These are phyloP conservation scores for Gynostemma pentaphyllum DNA, from an alignment of 306 rosid species.

Conservation along the genomic window DNA sequence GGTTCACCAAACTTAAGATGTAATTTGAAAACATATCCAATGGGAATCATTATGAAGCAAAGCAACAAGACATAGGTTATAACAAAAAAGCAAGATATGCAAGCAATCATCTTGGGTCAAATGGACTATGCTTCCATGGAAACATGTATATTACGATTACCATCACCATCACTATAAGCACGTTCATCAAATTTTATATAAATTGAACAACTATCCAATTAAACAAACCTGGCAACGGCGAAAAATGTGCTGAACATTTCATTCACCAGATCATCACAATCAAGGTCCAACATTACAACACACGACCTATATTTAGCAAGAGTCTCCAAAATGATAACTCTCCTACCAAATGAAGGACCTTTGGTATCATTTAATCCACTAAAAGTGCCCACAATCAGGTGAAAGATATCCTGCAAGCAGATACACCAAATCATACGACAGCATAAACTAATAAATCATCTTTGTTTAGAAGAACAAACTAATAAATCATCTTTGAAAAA, in stretches of 20 bases:
- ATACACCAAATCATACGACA: conserved; percentile 22
- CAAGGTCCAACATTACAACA: conserved; percentile 98
- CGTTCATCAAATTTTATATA: conserved; percentile 1
- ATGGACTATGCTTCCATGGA: background rate
- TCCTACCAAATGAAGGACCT: conserved; percentile 92
- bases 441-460: conserved; percentile 10
- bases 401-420: conserved; percentile 73
- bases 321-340: conserved; percentile 96
- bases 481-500: conserved; percentile 10
- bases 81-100: background rate
- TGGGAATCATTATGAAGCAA: background rate
- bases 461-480: no score
- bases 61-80: background rate
- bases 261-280: conserved; percentile 85
- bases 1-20: background rate
- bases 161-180: background rate
- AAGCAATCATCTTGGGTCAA: background rate
- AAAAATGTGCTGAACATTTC: conserved; percentile 88
- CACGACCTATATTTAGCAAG: conserved; percentile 96
- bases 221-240: conserved; percentile 77
- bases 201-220: background rate
- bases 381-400: conserved; percentile 79
- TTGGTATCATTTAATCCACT: conserved; percentile 75
- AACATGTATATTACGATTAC: background rate
- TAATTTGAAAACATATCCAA: background rate